These are phyloP conservation scores for Brassica rapa DNA, from an alignment of 345 rosid genomes.

Conservation along the genomic window DNA sequence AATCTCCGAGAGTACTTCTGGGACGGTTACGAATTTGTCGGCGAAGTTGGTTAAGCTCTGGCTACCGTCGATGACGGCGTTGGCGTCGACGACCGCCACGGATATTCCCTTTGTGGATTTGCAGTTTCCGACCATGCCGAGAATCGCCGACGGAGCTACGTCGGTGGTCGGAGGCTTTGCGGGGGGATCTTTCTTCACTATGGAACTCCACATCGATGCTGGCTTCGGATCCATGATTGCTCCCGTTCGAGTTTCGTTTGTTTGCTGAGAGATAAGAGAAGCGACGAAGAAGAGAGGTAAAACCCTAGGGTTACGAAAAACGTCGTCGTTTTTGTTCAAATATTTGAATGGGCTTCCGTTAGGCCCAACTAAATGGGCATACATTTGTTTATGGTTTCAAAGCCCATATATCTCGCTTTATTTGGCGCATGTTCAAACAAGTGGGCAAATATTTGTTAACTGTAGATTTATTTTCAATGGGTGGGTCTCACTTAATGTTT, in stretches of 20 bases:
- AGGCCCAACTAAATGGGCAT: not conserved
- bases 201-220: conserved; percentile 70
- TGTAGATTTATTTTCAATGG: not conserved
- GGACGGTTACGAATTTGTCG: conserved; percentile 78
- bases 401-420: too few species aligned
- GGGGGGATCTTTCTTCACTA: conserved; percentile 54
- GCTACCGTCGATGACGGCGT: conserved; percentile 80
- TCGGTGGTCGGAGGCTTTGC: conserved; percentile 33
- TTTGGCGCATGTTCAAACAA: not conserved
- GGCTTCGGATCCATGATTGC: conserved; percentile 18
- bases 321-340: not conserved
- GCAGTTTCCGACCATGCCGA: conserved; percentile 59
- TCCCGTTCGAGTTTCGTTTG: not conserved
- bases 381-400: too few species aligned
- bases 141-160: conserved; percentile 32
- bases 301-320: not conserved
- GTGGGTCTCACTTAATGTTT: not conserved
- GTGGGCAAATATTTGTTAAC: not conserved
- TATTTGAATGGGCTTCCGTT: not conserved
- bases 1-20: conserved; percentile 79
- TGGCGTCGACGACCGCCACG: conserved; percentile 84
- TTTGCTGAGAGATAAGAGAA: conserved; percentile 15
- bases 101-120: conserved; percentile 76
- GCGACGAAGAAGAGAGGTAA: not conserved
- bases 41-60: conserved; percentile 61